Percentiles rank a stretch among this genome's conserved stretches.
Evolutionary conservation across 108 stramenopile genomes (phyloP).

Genomic region (Parietichytrium sp.): DNA sequence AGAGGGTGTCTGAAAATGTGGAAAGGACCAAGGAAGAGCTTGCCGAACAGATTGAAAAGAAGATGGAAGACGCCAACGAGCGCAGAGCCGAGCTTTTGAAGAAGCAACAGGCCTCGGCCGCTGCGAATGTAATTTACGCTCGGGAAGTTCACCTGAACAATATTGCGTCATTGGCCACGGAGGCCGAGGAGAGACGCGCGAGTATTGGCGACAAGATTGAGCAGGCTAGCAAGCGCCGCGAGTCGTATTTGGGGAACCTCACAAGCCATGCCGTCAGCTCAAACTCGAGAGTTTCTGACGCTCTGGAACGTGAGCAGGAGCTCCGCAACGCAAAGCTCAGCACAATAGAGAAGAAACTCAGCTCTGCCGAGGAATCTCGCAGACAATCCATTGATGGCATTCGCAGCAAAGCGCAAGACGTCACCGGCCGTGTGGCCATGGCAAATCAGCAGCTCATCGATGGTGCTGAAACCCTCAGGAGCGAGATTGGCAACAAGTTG

Average conservation of each 20-base stretch:
- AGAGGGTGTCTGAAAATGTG: not conserved
- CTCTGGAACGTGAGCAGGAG: constrained; percentile 32
- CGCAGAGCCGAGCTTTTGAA: not conserved
- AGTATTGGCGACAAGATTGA: not conserved
- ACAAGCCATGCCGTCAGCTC: not conserved
- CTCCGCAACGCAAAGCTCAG: not conserved
- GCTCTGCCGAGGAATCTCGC: not conserved
- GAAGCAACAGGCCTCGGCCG: not conserved
- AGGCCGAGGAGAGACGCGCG: not conserved
- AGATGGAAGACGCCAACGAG: not conserved
- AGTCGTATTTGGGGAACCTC: constrained; percentile 6
- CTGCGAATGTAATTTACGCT: constrained; percentile 28
- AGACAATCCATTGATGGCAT: not conserved
- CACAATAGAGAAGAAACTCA: not conserved
- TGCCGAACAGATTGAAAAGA: not conserved
- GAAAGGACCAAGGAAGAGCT: not conserved
- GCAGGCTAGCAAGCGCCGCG: constrained; percentile 7
- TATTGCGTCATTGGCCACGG: not conserved
- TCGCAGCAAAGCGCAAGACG: not conserved
- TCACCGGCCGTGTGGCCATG: not conserved
- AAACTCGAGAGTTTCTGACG: not conserved
- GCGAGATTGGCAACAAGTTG: not conserved
- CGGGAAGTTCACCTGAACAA: not conserved
- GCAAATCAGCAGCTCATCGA: not conserved
- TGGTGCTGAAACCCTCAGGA: not conserved